These are phyloP conservation scores for Pilobolus umbonatus DNA, from an alignment of 192 early-diverging fungal species.

Conservation along the genomic window DNA sequence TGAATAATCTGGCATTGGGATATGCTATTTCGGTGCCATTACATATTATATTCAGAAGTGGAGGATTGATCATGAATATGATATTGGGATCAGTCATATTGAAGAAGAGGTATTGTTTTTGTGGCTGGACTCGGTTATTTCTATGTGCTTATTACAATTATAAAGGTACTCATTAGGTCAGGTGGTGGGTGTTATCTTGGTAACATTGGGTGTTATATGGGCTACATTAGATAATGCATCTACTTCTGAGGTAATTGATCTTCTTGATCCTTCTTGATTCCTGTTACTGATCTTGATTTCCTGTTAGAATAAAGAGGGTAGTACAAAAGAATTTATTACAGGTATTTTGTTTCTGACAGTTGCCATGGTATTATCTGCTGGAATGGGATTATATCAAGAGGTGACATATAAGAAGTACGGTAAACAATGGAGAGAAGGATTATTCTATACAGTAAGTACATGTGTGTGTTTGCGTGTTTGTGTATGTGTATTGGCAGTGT, in stretches of 20 bases:
- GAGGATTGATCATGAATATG: constrained; percentile 83
- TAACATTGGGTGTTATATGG: constrained; percentile 70
- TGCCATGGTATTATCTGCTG: constrained; percentile 71
- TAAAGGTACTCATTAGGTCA: constrained; percentile 41
- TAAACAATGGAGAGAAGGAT: constrained; percentile 80
- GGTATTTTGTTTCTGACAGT: constrained; percentile 66
- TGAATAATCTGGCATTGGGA: constrained; percentile 80
- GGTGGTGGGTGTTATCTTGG: constrained; percentile 66
- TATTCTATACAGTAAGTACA: constrained; percentile 73
- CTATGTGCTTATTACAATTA: not conserved
- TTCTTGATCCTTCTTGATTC: too few species aligned
- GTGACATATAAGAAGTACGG: constrained; percentile 71
- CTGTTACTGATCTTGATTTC: not conserved
- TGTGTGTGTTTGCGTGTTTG: not conserved
- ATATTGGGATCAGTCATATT: constrained; percentile 59
- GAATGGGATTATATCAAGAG: constrained; percentile 84
- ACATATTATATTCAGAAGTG: constrained; percentile 88
- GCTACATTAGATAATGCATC: constrained; percentile 50
- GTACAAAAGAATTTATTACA: constrained; percentile 14
- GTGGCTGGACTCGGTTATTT: too few species aligned
- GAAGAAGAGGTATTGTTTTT: constrained; percentile 59
- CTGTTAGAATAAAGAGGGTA: not conserved
- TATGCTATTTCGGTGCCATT: constrained; percentile 81
- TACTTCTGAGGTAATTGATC: not conserved
- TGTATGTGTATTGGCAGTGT: not conserved